Evolutionary conservation across 2,329 filamentous ascomycete species (phyloP).

Genomic region (Nemania sp.): DNA sequence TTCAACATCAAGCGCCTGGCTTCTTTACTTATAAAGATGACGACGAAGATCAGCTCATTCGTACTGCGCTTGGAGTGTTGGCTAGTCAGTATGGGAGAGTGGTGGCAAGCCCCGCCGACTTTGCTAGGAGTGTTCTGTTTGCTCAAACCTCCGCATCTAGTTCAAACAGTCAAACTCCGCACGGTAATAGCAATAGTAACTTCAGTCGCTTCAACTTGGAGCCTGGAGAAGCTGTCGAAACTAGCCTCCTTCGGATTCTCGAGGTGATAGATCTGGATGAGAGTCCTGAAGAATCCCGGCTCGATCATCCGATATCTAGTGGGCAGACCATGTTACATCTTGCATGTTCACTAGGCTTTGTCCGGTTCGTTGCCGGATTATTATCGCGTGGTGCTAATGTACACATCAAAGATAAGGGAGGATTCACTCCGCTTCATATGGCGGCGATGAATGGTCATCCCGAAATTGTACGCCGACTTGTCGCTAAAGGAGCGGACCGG

Average conservation of each 20-base stretch:
- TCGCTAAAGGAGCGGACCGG: slow-evolving; percentile 79
- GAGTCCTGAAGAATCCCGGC: slow-evolving; percentile 73
- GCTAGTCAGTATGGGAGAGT: slow-evolving; percentile 72
- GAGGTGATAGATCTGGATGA: slow-evolving; percentile 84
- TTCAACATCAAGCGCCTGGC: slow-evolving; percentile 57
- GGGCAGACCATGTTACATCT: slow-evolving; percentile 87
- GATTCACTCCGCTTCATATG: slow-evolving; percentile 85
- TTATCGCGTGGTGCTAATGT: slow-evolving; percentile 82
- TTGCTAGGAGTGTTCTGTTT: slow-evolving; percentile 71
- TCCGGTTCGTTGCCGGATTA: slow-evolving; percentile 80
- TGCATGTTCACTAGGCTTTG: slow-evolving; percentile 79
- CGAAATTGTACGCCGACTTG: slow-evolving; percentile 80
- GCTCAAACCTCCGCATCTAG: slow-evolving; percentile 55
- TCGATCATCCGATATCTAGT: slow-evolving; percentile 73
- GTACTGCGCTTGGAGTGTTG: slow-evolving; percentile 73
- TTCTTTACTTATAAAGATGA: slow-evolving; percentile 81
- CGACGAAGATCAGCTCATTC: slow-evolving; percentile 75
- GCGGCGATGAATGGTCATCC: slow-evolving; percentile 81
- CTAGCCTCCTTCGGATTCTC: slow-evolving; percentile 77
- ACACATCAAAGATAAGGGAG: slow-evolving; percentile 79
- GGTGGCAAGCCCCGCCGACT: slow-evolving; percentile 70
- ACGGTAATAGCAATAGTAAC: slow-evolving; percentile 51
- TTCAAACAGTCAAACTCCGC: slow-evolving; percentile 60
- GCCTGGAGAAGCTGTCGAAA: slow-evolving; percentile 68
- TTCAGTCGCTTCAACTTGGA: slow-evolving; percentile 51